These are phyloP conservation scores for Drechslerella coelobrocha DNA, from an alignment of 2,329 filamentous ascomycete genomes.

Conservation along the genomic window DNA sequence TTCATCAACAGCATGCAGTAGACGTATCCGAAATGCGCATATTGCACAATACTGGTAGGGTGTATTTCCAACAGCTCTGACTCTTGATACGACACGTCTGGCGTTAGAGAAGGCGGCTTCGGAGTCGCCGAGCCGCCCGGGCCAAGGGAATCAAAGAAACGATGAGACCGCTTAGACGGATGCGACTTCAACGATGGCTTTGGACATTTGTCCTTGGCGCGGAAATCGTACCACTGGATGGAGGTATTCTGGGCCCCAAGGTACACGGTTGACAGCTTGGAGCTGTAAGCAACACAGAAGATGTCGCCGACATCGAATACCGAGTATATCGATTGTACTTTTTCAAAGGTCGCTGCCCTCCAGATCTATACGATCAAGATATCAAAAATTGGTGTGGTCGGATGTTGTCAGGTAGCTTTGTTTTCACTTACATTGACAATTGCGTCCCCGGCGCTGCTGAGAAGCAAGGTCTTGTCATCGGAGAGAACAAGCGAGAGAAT, in stretches of 20 bases:
- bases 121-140: conserved; percentile 79
- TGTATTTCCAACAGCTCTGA: conserved; percentile 80
- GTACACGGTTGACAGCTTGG: conserved; percentile 79
- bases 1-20: conserved; percentile 92
- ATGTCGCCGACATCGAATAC: conserved; percentile 94
- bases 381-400: neutral
- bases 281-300: conserved; percentile 90
- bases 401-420: conserved; percentile 4
- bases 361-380: conserved; percentile 66
- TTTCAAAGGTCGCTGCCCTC: conserved; percentile 76
- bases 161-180: conserved; percentile 77
- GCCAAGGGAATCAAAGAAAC: conserved; percentile 91
- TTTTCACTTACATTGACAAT: conserved; percentile 79
- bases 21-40: conserved; percentile 93
- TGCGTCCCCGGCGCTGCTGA: conserved; percentile 91
- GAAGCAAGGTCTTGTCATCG: conserved; percentile 74
- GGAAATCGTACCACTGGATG: conserved; percentile 88
- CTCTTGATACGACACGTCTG: conserved; percentile 63
- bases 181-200: conserved; percentile 71
- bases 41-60: conserved; percentile 79
- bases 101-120: conserved; percentile 66
- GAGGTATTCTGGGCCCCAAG: conserved; percentile 92
- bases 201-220: conserved; percentile 68
- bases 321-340: conserved; percentile 88
- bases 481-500: conserved; percentile 85